phyloP scores from a whole-genome alignment of 805 yeast species.

The Metschnikowia noctiluminum region DNA sequence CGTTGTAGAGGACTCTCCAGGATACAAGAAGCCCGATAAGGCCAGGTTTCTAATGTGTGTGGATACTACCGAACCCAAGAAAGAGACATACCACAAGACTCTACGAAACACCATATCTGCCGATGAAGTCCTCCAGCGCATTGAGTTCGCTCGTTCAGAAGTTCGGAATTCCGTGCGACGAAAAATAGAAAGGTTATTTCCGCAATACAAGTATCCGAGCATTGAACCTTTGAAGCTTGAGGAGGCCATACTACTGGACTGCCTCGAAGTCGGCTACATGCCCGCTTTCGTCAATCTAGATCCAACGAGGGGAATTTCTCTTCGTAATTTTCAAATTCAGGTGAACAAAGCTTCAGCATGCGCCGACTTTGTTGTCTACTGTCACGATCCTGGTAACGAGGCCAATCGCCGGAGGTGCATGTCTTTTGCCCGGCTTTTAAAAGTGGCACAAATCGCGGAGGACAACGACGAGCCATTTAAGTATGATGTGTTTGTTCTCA shows the following conservation, averaged over 20 bases:
- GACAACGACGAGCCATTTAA: neutral
- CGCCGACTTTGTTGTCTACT: constrained; percentile 74
- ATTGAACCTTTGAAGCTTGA: constrained; percentile 10
- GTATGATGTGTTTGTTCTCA: constrained; percentile 23
- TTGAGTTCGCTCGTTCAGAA: constrained; percentile 41
- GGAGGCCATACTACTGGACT: constrained; percentile 39
- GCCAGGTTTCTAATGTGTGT: constrained; percentile 42
- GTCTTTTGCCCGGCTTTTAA: constrained; percentile 31
- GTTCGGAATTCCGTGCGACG: constrained; percentile 6
- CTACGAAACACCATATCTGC: constrained; percentile 55
- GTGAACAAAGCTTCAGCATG: constrained; percentile 73
- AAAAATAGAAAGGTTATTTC: constrained; percentile 7
- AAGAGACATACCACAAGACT: constrained; percentile 15
- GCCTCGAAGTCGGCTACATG: constrained; percentile 38
- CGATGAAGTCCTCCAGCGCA: constrained; percentile 50
- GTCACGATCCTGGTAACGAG: constrained; percentile 7
- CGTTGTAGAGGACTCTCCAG: neutral
- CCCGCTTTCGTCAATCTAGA: constrained; percentile 60
- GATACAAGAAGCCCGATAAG: constrained; percentile 21
- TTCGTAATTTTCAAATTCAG: constrained; percentile 85
- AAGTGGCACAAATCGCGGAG: constrained; percentile 35
- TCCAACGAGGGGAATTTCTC: constrained; percentile 68
- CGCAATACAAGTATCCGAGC: neutral
- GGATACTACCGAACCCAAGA: constrained; percentile 2
- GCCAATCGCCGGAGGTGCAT: constrained; percentile 10